Conservation (phyloP, 1,284 basidiomycete genomes). For the Ceratobasidium sp. region DNA sequence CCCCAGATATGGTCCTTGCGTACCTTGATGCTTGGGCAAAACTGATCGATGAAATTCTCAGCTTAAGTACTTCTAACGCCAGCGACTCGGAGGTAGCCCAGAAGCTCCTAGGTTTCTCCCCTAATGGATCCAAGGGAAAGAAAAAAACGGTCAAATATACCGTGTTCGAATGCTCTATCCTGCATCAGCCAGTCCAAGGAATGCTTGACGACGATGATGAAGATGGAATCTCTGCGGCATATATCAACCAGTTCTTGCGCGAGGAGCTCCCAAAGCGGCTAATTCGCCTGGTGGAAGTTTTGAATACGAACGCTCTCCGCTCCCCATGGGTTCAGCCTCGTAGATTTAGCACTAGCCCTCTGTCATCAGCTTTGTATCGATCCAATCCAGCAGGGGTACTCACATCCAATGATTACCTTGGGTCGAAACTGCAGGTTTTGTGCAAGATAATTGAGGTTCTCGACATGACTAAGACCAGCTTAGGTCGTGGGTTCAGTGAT, state of each 20-base stretch:
- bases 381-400: neutral
- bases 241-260: neutral
- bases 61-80: neutral
- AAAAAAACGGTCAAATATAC: neutral
- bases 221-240: neutral
- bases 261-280: slow-evolving; percentile 5
- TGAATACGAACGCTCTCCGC: neutral
- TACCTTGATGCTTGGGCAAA: neutral
- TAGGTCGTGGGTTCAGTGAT: neutral
- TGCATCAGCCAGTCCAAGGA: neutral
- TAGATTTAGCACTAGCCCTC: neutral
- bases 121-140: neutral
- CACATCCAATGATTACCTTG: neutral
- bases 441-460: neutral
- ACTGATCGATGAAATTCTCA: neutral
- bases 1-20: neutral
- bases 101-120: slow-evolving; percentile 15
- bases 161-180: neutral
- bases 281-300: neutral
- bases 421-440: neutral
- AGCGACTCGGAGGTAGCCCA: slow-evolving; percentile 4
- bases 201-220: neutral
- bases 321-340: neutral
- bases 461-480: neutral
- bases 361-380: neutral